A percentile compares a stretch with the other conserved stretches of the same genome.
phyloP scores from a whole-genome alignment of 495 filamentous ascomycete genomes.

The Haplographium delicatum region DNA sequence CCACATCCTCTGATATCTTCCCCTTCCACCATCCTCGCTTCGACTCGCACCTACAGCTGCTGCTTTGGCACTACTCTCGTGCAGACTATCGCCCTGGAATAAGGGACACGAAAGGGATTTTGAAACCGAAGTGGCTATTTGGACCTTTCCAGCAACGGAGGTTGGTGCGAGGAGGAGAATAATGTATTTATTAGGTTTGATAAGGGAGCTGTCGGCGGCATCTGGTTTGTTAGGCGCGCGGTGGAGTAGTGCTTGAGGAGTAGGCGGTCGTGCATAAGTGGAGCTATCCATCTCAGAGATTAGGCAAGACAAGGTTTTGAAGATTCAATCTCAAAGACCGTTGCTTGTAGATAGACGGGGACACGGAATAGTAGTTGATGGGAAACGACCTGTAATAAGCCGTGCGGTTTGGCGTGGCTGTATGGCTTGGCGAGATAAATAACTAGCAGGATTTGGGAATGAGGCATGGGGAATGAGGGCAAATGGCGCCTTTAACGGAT shows the following conservation, averaged over 20 bases:
- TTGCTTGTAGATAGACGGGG: too few relatives aligned
- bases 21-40: background rate
- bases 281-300: too few relatives aligned
- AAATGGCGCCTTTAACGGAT: too few relatives aligned
- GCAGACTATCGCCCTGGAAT: slow-evolving; percentile 23
- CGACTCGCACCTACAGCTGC: slow-evolving; percentile 5
- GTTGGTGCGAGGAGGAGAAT: slow-evolving; percentile 20
- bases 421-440: too few relatives aligned
- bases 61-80: slow-evolving; percentile 19
- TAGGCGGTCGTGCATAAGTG: slow-evolving; percentile 22
- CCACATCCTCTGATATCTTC: slow-evolving; percentile 25
- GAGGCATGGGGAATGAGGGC: too few relatives aligned
- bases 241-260: slow-evolving; percentile 21
- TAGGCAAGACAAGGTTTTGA: too few relatives aligned
- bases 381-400: too few relatives aligned
- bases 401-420: too few relatives aligned
- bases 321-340: too few relatives aligned
- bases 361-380: too few relatives aligned
- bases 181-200: slow-evolving; percentile 18
- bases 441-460: too few relatives aligned
- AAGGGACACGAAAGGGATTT: slow-evolving; percentile 18
- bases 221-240: slow-evolving; percentile 16
- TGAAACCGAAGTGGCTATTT: slow-evolving; percentile 17
- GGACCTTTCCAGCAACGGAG: slow-evolving; percentile 17
- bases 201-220: background rate